A percentile compares a stretch with the other conserved stretches of the same genome.
These are phyloP conservation scores for Solanum habrochaites DNA, from an alignment of 257 asterid genomes.

Conservation along the genomic window DNA sequence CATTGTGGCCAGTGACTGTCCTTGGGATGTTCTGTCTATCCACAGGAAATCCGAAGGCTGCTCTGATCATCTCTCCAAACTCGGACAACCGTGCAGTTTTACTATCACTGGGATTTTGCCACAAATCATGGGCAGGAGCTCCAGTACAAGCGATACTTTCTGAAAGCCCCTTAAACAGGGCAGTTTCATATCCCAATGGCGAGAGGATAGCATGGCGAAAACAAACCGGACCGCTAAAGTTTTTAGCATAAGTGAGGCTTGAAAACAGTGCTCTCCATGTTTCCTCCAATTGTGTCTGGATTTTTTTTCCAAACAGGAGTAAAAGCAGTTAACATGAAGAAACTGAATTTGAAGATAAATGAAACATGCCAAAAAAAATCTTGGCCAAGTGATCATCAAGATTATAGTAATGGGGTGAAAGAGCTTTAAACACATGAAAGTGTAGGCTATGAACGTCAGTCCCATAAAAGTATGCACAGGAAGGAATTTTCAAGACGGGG, in stretches of 20 bases:
- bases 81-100: constrained; percentile 83
- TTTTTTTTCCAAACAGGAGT: not conserved
- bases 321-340: not conserved
- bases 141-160: constrained; percentile 60
- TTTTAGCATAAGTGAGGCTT: constrained; percentile 73
- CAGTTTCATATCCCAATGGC: constrained; percentile 92
- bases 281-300: constrained; percentile 82
- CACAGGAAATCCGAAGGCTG: constrained; percentile 66
- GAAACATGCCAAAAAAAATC: not conserved
- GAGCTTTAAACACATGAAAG: not conserved
- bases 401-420: not conserved
- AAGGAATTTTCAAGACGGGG: not conserved
- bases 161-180: constrained; percentile 66
- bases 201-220: constrained; percentile 81
- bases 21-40: constrained; percentile 27
- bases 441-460: not conserved
- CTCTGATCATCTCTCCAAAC: constrained; percentile 93
- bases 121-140: constrained; percentile 53
- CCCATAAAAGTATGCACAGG: not conserved
- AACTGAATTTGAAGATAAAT: not conserved
- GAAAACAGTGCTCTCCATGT: constrained; percentile 87
- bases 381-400: not conserved
- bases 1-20: constrained; percentile 33
- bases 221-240: constrained; percentile 56
- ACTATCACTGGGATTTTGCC: constrained; percentile 48